Evolutionary conservation across 306 rosid genomes (phyloP), one percentile per base, ranked within the genome.

Genomic region (Begonia peltatifolia): DNA sequence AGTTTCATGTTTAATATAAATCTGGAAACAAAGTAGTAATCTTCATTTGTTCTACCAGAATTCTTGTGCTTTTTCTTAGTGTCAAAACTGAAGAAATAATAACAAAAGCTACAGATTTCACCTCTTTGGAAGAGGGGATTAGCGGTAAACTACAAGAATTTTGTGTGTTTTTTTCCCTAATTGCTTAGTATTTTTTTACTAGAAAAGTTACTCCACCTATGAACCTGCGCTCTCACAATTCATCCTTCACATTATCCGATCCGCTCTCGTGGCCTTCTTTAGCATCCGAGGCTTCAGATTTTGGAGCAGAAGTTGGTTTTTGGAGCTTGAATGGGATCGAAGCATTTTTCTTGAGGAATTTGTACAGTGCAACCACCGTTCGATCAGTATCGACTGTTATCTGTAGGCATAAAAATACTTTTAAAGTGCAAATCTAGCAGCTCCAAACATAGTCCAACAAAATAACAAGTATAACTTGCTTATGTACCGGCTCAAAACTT

Each of bases 281-380:
- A 50, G 69, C 76, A 62, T 67, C 83, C 42, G 80, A 49, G 41
- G 62, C 71, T 64, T 54, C 69, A 0, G 79, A 9, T 63, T 74
- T 74, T 15, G 88, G 55, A 52, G 80, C 10, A 52, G 38, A 20
- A 3, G 23, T 30, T 7, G 94, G 88, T 68, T 92, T 83, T 77
- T 86, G 76, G 67, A 92, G 88, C 83, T 92, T 92, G 78, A 92
- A 86, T 12, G 96, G 96, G 69, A 92, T 77, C 36, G 99, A 79
- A 51, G 99, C 96, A 64, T 92, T 67, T 61, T 92, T 87, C 75
- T 84, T 92, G 51, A 92, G 66, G 75, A 92, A 92, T 65, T 92
- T 92, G 59, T 92, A 92, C 11, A 92, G 76, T n/a, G 96, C 99
- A 57, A 83, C 93, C 62, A 86, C 99, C 0, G 99, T 81, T 6